phyloP scores from a whole-genome alignment of 495 filamentous ascomycete species.

The Penicillium roqueforti region DNA sequence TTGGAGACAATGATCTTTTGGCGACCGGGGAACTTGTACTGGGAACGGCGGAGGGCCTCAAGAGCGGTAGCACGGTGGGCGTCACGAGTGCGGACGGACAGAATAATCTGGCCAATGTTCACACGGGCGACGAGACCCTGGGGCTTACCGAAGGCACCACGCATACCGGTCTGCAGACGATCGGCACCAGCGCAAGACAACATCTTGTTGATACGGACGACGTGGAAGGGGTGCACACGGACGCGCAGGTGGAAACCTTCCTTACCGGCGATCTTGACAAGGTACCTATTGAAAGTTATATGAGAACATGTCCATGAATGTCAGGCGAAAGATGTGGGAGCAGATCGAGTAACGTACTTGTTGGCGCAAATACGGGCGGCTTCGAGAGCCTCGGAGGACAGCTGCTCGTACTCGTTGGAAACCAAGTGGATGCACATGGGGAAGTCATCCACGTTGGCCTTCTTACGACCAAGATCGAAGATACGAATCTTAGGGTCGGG shows the following conservation, averaged over 20 bases:
- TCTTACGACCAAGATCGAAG: constrained; percentile 98
- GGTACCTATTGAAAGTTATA: constrained; percentile 52
- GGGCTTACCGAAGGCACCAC: constrained; percentile 98
- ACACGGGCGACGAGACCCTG: constrained; percentile 95
- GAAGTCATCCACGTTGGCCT: constrained; percentile 96
- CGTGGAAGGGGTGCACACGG: constrained; percentile 97
- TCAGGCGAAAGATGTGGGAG: not conserved
- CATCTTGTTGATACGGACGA: constrained; percentile 99
- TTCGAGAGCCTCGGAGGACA: constrained; percentile 96
- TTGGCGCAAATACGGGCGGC: constrained; percentile 98
- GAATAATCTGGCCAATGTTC: constrained; percentile 97
- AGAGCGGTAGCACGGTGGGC: constrained; percentile 83
- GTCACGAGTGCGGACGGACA: constrained; percentile 93
- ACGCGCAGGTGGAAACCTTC: constrained; percentile 98
- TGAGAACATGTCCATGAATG: constrained; percentile 4
- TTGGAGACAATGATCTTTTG: constrained; percentile 99
- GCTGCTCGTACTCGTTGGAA: constrained; percentile 98
- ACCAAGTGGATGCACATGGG: constrained; percentile 95
- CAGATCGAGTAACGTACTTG: constrained; percentile 57
- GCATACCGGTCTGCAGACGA: constrained; percentile 99
- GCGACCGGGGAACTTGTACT: constrained; percentile 99
- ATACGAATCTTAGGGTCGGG: constrained; percentile 98
- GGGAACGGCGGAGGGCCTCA: constrained; percentile 93
- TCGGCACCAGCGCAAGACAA: constrained; percentile 99
- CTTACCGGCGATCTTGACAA: constrained; percentile 94